Evolutionary conservation across 2,329 filamentous ascomycete genomes (phyloP).

Genomic region (Penicillium sp.): DNA sequence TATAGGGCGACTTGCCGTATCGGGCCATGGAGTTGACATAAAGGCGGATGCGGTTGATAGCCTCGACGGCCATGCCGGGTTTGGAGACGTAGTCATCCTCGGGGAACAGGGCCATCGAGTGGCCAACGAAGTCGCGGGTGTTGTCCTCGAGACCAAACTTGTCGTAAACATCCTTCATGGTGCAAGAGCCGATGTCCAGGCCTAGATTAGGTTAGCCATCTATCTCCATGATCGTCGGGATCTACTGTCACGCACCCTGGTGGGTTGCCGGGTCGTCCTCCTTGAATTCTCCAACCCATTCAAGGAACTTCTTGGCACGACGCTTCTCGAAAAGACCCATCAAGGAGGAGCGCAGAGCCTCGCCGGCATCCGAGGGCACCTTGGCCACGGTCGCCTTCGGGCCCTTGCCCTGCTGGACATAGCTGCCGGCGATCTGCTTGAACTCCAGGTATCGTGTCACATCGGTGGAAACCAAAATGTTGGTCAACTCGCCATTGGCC

Average conservation of each 20-base stretch:
- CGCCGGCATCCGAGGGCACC: conserved; percentile 86
- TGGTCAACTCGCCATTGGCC: conserved; percentile 96
- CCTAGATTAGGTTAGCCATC: conserved; percentile 49
- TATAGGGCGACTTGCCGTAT: conserved; percentile 98
- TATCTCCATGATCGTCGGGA: not conserved
- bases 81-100: conserved; percentile 80
- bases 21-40: conserved; percentile 97
- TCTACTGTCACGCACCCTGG: conserved; percentile 61
- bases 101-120: conserved; percentile 94
- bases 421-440: conserved; percentile 92
- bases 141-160: conserved; percentile 88
- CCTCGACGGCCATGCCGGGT: conserved; percentile 70
- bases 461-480: conserved; percentile 95
- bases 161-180: conserved; percentile 98
- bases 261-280: conserved; percentile 76
- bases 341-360: conserved; percentile 85
- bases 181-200: conserved; percentile 70
- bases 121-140: conserved; percentile 93
- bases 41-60: conserved; percentile 85
- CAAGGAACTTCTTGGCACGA: conserved; percentile 91
- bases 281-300: conserved; percentile 89
- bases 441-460: conserved; percentile 86
- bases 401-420: conserved; percentile 82
- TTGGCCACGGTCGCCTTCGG: conserved; percentile 88
- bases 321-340: conserved; percentile 99